Conservation (phyloP, 441 rosid species). For the Corymbia calophylla region DNA sequence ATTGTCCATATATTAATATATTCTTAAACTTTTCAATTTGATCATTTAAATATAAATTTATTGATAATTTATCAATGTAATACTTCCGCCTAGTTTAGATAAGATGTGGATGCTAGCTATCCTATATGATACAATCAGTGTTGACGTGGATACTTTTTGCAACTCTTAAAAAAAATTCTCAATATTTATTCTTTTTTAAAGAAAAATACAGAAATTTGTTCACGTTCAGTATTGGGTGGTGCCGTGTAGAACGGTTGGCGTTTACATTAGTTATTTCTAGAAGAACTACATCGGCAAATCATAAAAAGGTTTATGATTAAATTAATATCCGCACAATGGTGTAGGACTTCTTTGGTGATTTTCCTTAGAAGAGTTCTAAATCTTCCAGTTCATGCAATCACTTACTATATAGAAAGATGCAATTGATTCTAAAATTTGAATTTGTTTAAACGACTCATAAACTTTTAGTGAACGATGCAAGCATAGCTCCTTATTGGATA, state of each 20-base stretch:
- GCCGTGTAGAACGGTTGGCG: accelerated
- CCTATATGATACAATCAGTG: accelerated
- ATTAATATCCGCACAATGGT: not conserved
- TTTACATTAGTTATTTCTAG: not conserved
- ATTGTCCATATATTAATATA: not conserved
- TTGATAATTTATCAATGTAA: not conserved
- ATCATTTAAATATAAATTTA: accelerated
- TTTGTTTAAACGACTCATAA: not conserved
- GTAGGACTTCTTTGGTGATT: not conserved
- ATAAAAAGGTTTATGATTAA: not conserved
- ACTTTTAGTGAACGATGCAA: not conserved
- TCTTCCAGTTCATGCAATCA: not conserved
- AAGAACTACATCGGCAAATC: not conserved
- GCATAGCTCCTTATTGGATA: not conserved
- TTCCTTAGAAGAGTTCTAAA: not conserved
- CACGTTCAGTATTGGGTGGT: accelerated
- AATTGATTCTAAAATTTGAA: not conserved
- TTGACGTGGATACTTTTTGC: not conserved
- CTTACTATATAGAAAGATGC: not conserved
- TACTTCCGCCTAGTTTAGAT: accelerated
- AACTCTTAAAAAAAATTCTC: not conserved
- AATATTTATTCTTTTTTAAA: not conserved
- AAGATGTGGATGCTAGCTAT: accelerated
- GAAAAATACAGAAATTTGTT: not conserved
- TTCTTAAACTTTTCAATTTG: not conserved